Base-by-base conservation (phyloP, 139 green algal species). In the Chlamydomonas asymmetrica region DNA sequence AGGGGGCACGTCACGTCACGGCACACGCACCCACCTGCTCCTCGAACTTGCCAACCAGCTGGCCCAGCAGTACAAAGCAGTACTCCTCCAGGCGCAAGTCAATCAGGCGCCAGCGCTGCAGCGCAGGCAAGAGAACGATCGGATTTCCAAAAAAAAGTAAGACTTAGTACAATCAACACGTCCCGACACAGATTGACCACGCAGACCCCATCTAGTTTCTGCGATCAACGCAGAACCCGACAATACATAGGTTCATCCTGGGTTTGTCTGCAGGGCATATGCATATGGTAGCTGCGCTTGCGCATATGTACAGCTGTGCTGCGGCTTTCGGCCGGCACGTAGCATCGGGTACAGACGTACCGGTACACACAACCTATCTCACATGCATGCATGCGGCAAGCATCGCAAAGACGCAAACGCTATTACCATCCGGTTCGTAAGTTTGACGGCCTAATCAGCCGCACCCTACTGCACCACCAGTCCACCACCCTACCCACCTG, bases 81-180 rank as follows among this genome's bases (percentile, higher is more conserved):
- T 96, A 98, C 67, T 99, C 93, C 84, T 99, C 96, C 0, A 92
- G 80, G 0, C 90, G 80, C 54, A 98, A 89, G 80, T 99, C 96
- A 4, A 87, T 82, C 78, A 98, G 89, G 5, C 96, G 87, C 90
- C 89, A 97, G 37, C 81, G 80, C 86, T 98, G 95, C 9, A 41
- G 68, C 34, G 6, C 61, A 67, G 25, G 32, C 7, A 8, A 45
- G 23, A 64, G 20, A 23, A 29, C 9, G 25, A 23, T 38, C 23
- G 32, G 25, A 16, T 64, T 37, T 64, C 57, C 29, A 22, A 64
- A 31, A 41, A 23, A 34, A 31, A 43, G 18, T 10, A 10, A 41
- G 7, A 27, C 32, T 13, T 49, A n/a, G 61, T 34, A 67, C 27
- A 10, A 13, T n/a, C 31, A 67, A 48, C n/a, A 67, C 61, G 45